These are phyloP conservation scores for Rhodotorula mucilaginosa DNA, from an alignment of 1,284 basidiomycete genomes.

Conservation along the genomic window DNA sequence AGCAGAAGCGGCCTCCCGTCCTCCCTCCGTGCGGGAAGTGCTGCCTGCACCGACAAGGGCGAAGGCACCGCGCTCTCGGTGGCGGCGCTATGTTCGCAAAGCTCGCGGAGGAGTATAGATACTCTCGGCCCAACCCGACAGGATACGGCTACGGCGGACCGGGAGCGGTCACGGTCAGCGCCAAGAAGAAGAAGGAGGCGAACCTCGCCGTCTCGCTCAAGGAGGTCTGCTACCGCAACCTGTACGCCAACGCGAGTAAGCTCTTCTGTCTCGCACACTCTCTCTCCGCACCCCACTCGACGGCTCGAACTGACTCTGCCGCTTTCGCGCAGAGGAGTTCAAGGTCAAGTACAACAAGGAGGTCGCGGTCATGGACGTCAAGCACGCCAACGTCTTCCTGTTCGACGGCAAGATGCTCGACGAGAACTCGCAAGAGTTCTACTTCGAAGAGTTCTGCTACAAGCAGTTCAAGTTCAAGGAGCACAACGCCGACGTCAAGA, in stretches of 20 bases:
- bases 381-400: conserved; percentile 14
- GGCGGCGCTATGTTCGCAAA: too few relatives aligned
- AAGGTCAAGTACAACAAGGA: conserved; percentile 15
- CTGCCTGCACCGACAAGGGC: too few relatives aligned
- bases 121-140: too few relatives aligned
- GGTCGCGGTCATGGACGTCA: conserved; percentile 2
- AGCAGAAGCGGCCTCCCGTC: too few relatives aligned
- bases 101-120: too few relatives aligned
- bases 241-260: conserved; percentile 11
- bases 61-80: too few relatives aligned
- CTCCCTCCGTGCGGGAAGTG: too few relatives aligned
- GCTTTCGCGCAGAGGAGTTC: not conserved
- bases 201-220: conserved; percentile 4
- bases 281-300: too few relatives aligned
- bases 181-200: not conserved
- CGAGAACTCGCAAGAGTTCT: conserved; percentile 16
- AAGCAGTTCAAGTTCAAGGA: conserved; percentile 14
- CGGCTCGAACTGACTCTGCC: not conserved
- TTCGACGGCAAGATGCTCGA: conserved; percentile 4
- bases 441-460: conserved; percentile 21
- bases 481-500: conserved; percentile 9
- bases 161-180: not conserved
- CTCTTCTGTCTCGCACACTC: not conserved
- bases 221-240: conserved; percentile 18
- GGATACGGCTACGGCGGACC: too few relatives aligned